These are phyloP conservation scores for Cutaneotrichosporon cutaneum DNA, from an alignment of 1,284 basidiomycete genomes.

Conservation along the genomic window DNA sequence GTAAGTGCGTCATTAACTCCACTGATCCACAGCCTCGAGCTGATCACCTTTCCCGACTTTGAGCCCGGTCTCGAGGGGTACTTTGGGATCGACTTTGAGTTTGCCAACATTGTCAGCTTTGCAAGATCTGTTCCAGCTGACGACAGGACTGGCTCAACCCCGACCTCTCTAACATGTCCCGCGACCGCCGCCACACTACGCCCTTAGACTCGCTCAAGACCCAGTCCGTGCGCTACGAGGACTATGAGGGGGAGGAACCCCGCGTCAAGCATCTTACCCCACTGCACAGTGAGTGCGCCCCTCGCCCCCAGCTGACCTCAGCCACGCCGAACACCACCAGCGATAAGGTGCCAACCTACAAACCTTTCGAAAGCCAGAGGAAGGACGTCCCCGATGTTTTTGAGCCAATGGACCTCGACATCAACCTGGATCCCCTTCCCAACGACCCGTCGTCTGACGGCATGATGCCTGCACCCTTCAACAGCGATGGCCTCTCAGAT, in stretches of 20 bases:
- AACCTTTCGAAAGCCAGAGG: background rate
- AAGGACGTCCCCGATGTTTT: background rate
- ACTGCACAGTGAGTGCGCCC: background rate
- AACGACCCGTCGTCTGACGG: background rate
- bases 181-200: background rate
- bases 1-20: constrained; percentile 22
- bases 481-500: background rate
- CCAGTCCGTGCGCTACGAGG: background rate
- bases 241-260: background rate
- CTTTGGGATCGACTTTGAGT: constrained; percentile 21
- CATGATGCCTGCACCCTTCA: background rate
- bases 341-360: background rate
- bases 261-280: background rate
- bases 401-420: background rate
- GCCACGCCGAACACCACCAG: background rate
- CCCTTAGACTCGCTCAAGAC: background rate
- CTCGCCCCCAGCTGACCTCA: background rate
- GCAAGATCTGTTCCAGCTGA: background rate
- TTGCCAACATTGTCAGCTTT: constrained; percentile 33
- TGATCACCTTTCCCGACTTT: constrained; percentile 39
- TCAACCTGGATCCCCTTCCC: background rate
- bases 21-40: constrained; percentile 33
- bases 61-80: constrained; percentile 22
- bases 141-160: constrained; percentile 43
- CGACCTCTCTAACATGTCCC: constrained; percentile 27